Evolutionary conservation across 139 green algal species (phyloP), one percentile per base, ranked within the genome.

Genomic region (Medakamo hakoo): DNA sequence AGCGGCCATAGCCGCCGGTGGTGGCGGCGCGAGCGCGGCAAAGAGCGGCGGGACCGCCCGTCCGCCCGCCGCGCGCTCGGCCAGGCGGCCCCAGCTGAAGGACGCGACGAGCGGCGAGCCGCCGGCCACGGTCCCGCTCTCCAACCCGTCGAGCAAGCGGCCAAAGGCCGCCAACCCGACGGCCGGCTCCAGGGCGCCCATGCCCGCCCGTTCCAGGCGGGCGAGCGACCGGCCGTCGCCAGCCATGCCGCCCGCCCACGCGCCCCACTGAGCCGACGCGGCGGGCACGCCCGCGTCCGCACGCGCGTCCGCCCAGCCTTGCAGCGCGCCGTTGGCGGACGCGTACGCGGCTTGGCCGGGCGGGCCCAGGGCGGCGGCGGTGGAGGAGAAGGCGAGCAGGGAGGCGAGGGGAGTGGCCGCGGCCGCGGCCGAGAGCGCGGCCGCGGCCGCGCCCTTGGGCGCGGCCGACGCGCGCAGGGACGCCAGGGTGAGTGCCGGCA

Each of bases 221-320:
- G 69, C 83, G 55, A 76, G 58, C 60, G 64, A 23, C 27, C 20
- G 59, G 30, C 73, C 62, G 67, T 70, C 55, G 1, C 71, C 71
- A 3, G 87, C 87, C 87, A 94, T 94, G 61, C 87, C 86, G 4
- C 71, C 76, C n/a, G 65, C 73, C 86, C 86, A 95, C 4, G 86
- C 87, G 30, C 86, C 87, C 87, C 87, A 94, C 70, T 95, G 87
- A 31, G 89, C 32, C 2, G 60, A 62, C 27, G 71, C 21, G 4
- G 29, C 62, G 2, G 30, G 22, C 27, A 30, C 28, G 18, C 69
- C 66, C 48, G 60, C 24, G 30, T 59, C 3, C 31, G 59, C 22
- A 31, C 20, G 3, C 32, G 29, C 9, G 3, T 25, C 31, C 2
- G 79, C 72, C 3, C 58, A 58, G 3, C 49, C 72, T 62, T 90